A percentile compares a stretch with the other conserved stretches of the same genome.
phyloP scores from a whole-genome alignment of 2,329 filamentous ascomycete genomes.

The Monosporascus cannonballus region DNA sequence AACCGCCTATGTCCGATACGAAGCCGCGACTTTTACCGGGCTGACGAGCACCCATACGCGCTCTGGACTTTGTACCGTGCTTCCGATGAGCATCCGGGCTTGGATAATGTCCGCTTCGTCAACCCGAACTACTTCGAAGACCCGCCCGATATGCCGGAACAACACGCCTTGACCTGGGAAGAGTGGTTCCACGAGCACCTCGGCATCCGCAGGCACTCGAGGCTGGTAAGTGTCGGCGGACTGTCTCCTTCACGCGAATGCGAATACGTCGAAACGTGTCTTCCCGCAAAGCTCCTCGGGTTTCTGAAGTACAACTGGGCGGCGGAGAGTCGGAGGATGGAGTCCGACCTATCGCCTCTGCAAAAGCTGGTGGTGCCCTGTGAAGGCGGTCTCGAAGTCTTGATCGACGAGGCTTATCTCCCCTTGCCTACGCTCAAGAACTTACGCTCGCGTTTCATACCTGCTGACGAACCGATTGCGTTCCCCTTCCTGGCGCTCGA shows the following conservation, averaged over 20 bases:
- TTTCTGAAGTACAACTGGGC: conserved; percentile 5
- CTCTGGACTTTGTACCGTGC: not conserved
- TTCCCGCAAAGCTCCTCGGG: conserved; percentile 2
- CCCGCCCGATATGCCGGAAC: not conserved
- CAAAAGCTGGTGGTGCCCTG: not conserved
- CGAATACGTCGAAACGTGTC: not conserved
- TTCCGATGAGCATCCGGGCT: not conserved
- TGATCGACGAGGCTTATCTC: conserved; percentile 1
- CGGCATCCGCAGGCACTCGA: not conserved
- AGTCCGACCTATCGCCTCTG: not conserved
- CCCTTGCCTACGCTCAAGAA: conserved; percentile 1
- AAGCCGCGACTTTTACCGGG: not conserved
- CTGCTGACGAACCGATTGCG: not conserved
- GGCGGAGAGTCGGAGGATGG: not conserved
- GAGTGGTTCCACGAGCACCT: not conserved
- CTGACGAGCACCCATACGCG: not conserved
- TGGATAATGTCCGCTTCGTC: not conserved
- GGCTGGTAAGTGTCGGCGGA: not conserved
- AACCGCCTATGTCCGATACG: not conserved
- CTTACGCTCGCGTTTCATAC: conserved; percentile 1
- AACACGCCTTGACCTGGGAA: not conserved
- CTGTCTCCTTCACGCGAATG: conserved; percentile 1
- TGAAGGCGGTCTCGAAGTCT: not conserved
- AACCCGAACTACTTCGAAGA: not conserved
- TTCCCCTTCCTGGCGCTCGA: conserved; percentile 1